Base-by-base conservation (phyloP, 495 filamentous ascomycete genomes). In the Penicillium waksmanii region DNA sequence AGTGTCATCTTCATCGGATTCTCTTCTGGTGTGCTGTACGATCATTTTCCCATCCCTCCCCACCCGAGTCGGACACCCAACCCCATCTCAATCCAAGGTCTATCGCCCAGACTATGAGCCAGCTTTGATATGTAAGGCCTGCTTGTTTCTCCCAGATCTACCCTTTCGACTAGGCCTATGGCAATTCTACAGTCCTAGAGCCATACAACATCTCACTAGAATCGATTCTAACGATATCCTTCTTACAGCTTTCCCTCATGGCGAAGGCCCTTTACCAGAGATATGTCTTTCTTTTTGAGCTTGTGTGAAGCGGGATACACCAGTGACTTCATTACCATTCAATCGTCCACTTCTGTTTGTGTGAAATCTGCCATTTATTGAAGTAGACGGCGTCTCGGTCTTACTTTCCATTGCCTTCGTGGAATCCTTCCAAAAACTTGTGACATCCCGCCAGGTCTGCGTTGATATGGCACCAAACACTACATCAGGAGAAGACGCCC, bases 201-300 rank as follows among this genome's bases (percentile, higher is more conserved):
- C 6, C 21, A 23, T 36, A 11, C 17, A 11, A 8, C 54, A 52
- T 12, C 17, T 36, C n/a, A 33, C 56, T 52, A 8, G 33, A 27
- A 15, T 36, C 25, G 18, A n/a, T n/a, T 61, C 59, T 61, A 55
- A 51, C 33, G 15, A 23, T 52, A 42, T 17, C 18, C 23, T 21
- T 40, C 57, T 40, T 51, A 50, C 59, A 76, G 74, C 68, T 68
- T 76, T 77, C 71, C 75, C 63, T 51, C 67, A 80, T 80, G 78
- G 80, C 81, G 79, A 77, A 79, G 74, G 77, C 73, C 74, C 74
- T 75, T 71, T 73, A 74, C 60, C 72, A 72, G 68, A 79, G 78
- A 79, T 73, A 79, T 80, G 75, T 75, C 74, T 77, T 77, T 78
- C 71, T 74, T 77, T 79, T 74, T 71, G 69, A 71, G 66, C 69